These are phyloP conservation scores for Cyclotella choctawhatcheeana DNA, from an alignment of 108 stramenopile species.

Conservation along the genomic window DNA sequence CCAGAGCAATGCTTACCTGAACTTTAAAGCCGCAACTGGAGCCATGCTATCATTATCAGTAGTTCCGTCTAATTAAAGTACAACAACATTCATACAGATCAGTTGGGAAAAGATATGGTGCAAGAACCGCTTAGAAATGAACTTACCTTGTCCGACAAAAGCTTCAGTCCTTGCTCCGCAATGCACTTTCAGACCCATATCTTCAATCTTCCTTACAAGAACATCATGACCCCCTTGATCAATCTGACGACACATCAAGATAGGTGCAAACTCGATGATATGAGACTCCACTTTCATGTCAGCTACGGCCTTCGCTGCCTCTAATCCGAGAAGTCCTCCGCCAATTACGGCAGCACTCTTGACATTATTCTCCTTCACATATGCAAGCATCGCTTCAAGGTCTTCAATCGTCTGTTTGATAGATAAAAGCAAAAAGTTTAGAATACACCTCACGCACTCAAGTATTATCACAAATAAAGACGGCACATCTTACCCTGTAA, in stretches of 20 bases:
- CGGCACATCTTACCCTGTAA: conserved; percentile 64
- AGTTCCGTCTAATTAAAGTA: conserved; percentile 70
- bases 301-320: conserved; percentile 88
- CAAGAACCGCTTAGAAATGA: background rate
- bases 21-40: conserved; percentile 76
- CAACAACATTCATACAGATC: too few relatives aligned
- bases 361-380: conserved; percentile 84
- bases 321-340: conserved; percentile 89
- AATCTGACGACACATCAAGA: conserved; percentile 95
- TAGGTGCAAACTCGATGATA: conserved; percentile 93
- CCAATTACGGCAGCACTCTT: conserved; percentile 93
- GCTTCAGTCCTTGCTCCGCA: conserved; percentile 90
- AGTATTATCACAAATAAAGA: background rate
- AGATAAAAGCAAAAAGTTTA: too few relatives aligned
- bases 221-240: conserved; percentile 93
- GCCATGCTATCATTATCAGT: conserved; percentile 72
- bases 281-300: conserved; percentile 93
- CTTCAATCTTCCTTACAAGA: conserved; percentile 89
- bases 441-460: too few relatives aligned
- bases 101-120: background rate
- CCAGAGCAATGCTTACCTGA: conserved; percentile 36
- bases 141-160: conserved; percentile 65
- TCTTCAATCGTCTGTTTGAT: conserved; percentile 84
- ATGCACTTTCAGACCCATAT: conserved; percentile 92
- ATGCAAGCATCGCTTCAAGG: conserved; percentile 88